Evolutionary conservation across 768 basidiomycete genomes (phyloP), one percentile per base, ranked within the genome.

Genomic region (Lactarius hatsudake): DNA sequence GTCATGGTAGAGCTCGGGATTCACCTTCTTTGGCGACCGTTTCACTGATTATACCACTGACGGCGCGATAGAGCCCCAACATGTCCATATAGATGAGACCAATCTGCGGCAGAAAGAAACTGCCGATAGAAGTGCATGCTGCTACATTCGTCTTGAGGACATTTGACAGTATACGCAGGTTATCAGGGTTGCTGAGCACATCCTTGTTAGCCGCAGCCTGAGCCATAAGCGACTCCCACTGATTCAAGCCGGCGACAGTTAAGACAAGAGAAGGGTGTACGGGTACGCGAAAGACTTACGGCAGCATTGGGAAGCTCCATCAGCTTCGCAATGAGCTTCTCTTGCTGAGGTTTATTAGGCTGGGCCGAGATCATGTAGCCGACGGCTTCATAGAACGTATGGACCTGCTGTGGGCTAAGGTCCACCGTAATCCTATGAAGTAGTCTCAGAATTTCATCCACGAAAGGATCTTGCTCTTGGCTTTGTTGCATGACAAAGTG

Each of bases 321-420:
- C 63, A 99, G 77, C 75, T 95, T 97, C 18, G 88, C 83, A 61
- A 99, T 97, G 62, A 99, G 81, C 71, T 93, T 91, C 78, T 98
- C 97, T 76, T 98, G 97, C 72, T 91, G 92, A 13, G 93, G 90
- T 77, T 97, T 97, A 78, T 99, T 98, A 61, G 96, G 96, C 74
- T 98, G 97, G 2, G 96, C 95, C 26, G 95, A 94, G 73, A 99
- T 97, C 97, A 98, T 98, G 81, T 98, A 94, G 5, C 97, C 97
- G 58, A 98, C 92, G 7, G 97, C 97, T 79, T 98, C 96, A 73
- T 98, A 98, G 82, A 98, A 98, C 0, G 96, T 98, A 76, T 99
- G 96, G 36, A 97, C 94, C 80, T 99, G 96, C 74, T 92, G 93
- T 45, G 96, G 94, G 2, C 91, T 91, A 13, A 99, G 81, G 75